Evolutionary conservation across 441 rosid species (phyloP).

Genomic region (Gossypium armourianum): DNA sequence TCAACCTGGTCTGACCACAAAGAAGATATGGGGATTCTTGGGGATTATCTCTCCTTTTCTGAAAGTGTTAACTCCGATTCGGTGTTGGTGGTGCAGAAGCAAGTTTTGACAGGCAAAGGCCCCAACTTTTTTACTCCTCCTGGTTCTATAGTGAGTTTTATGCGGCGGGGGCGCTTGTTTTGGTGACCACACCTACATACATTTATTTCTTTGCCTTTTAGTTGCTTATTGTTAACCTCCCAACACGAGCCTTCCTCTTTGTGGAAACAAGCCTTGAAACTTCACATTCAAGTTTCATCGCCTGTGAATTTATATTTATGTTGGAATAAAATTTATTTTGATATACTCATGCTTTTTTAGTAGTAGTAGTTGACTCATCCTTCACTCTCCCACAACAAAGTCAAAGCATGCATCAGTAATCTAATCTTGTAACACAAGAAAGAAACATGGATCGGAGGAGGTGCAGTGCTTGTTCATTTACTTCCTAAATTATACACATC

Average conservation of each 20-base stretch:
- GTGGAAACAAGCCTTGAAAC: no score
- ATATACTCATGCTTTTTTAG: no score
- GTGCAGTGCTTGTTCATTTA: background rate
- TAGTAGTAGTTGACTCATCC: no score
- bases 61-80: constrained; percentile 44
- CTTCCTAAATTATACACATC: background rate
- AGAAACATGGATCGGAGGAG: background rate
- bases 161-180: background rate
- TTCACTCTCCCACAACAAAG: no score
- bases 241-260: no score
- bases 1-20: constrained; percentile 43
- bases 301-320: no score
- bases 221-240: no score
- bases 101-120: constrained; percentile 36
- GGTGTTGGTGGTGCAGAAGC: constrained; percentile 64
- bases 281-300: no score
- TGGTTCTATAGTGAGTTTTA: background rate
- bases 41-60: constrained; percentile 44
- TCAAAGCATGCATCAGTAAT: no score
- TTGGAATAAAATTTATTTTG: no score
- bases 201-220: no score
- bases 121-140: background rate
- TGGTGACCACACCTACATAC: background rate
- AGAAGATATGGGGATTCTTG: constrained; percentile 51
- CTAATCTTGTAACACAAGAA: no score